Conservation (phyloP, 495 filamentous ascomycete species). For the Neurospora pannonica region DNA sequence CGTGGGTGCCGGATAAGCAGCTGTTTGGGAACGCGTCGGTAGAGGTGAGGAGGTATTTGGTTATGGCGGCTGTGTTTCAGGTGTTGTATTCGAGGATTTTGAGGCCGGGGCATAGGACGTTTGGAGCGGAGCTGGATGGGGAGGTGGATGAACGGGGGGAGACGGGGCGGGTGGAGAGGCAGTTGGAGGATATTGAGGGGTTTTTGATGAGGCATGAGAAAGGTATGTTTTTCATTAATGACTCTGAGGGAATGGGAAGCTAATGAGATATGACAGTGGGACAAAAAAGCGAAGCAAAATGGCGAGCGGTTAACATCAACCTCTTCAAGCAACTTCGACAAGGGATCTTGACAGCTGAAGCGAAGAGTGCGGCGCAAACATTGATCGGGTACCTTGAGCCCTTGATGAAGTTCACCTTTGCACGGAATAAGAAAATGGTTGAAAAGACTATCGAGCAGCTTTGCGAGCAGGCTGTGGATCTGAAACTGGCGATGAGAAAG, state of each 20-base stretch:
- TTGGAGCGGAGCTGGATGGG: background rate
- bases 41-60: background rate
- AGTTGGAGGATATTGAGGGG: background rate
- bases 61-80: constrained; percentile 10
- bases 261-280: background rate
- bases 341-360: background rate
- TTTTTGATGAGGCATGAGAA: background rate
- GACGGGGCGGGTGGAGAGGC: background rate
- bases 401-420: background rate
- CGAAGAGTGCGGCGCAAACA: background rate
- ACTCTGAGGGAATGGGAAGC: background rate
- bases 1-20: background rate
- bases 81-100: constrained; percentile 9
- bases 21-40: background rate
- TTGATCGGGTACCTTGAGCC: background rate
- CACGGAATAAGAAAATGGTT: background rate
- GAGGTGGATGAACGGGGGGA: background rate
- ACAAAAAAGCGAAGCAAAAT: background rate
- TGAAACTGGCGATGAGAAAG: constrained; percentile 7
- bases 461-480: constrained; percentile 6
- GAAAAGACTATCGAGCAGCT: background rate
- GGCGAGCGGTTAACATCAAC: background rate
- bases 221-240: background rate
- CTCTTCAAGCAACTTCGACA: background rate
- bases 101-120: constrained; percentile 5